Evolutionary conservation across 768 basidiomycete species (phyloP), one percentile per base, ranked within the genome.

Genomic region (Mycena rebaudengoi): DNA sequence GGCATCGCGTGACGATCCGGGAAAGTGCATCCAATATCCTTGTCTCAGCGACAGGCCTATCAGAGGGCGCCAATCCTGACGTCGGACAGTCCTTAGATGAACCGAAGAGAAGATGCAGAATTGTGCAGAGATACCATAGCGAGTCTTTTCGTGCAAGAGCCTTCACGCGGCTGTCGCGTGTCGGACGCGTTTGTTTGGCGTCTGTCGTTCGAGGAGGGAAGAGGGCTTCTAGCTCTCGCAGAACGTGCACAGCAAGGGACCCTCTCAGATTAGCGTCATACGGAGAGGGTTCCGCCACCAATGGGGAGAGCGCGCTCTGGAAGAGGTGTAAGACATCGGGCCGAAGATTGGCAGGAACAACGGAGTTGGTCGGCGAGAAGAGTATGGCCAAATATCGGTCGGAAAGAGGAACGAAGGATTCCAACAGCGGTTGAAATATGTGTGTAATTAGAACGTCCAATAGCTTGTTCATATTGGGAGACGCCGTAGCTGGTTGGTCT

Each of bases 111-210:
- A 75, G 61, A 60, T 83, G 82, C 29, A 86, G 71, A 45, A 80
- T 63, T 37, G 75, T 76, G 68, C 85, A 86, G 29, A 86, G 74
- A 73, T 84, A 87, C 85, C 85, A 87, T 12, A 83, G 48, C 25
- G 83, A 66, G 64, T 87, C 86, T 63, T 85, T 85, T 43, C 73
- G 75, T 21, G 79, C 82, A 29, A 86, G 77, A 41, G 73, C 75
- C 64, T 68, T 71, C 59, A 83, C 72, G 54, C 83, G 77, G 43
- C 66, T 61, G 49, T 32, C 50, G 60, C 60, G 29, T 54, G 59
- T 61, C 56, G 61, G 50, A 13, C 32, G 58, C 16, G 33, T 49
- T 35, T 46, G 49, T 43, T 30, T 32, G 41, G 14, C 37, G 30
- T 52, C 65, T 40, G 55, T 54, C 29, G 50, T 48, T 43, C 62